A percentile compares a stretch with the other conserved stretches of the same genome.
phyloP scores from a whole-genome alignment of 805 yeast species.

The Metschnikowia drakensbergensis region DNA sequence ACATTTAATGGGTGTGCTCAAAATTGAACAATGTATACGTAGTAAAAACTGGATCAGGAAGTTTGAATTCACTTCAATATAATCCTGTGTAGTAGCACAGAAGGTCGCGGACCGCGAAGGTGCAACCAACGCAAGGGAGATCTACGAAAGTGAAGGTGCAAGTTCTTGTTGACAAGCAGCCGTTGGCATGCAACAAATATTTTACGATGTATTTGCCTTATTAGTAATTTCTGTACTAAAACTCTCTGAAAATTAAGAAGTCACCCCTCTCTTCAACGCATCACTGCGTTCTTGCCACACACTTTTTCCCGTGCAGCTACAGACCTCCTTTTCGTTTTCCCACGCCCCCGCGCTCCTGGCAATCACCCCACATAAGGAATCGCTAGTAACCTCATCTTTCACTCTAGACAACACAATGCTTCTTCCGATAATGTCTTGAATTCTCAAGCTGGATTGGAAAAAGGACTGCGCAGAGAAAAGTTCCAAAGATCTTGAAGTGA shows the following conservation, averaged over 20 bases:
- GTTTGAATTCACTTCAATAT: neutral
- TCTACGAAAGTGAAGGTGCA: neutral
- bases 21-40: neutral
- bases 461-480: slow-evolving; percentile 35
- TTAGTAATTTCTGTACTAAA: neutral
- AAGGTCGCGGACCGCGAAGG: slow-evolving; percentile 1
- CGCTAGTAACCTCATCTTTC: slow-evolving; percentile 36
- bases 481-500: slow-evolving; percentile 6
- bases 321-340: slow-evolving; percentile 91
- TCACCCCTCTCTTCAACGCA: slow-evolving; percentile 59
- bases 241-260: slow-evolving; percentile 11
- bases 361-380: slow-evolving; percentile 74
- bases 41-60: neutral
- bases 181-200: neutral
- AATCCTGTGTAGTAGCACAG: neutral
- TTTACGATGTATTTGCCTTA: neutral
- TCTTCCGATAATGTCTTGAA: slow-evolving; percentile 69
- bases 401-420: slow-evolving; percentile 47
- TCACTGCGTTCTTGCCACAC: slow-evolving; percentile 92
- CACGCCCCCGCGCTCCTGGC: slow-evolving; percentile 97
- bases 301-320: slow-evolving; percentile 93
- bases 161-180: neutral
- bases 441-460: slow-evolving; percentile 42
- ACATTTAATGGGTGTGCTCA: neutral
- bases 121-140: neutral